phyloP scores from a whole-genome alignment of 805 yeast genomes.

The Saccharomyces kudriavzevii region DNA sequence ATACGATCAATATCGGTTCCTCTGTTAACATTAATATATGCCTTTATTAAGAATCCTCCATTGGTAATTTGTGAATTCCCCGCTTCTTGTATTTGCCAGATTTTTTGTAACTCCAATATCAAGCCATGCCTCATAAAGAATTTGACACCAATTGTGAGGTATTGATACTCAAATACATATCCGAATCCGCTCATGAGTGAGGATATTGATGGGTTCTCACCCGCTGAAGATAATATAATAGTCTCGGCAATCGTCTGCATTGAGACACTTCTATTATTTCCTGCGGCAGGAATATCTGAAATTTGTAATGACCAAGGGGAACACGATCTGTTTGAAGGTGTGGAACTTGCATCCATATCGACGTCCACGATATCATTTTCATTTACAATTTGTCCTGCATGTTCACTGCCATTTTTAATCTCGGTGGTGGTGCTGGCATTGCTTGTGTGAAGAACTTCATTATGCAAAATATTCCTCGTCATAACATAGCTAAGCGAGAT shows the following conservation, averaged over 20 bases:
- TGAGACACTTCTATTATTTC: constrained; percentile 47
- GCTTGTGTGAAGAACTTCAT: constrained; percentile 1
- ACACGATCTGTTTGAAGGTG: neutral
- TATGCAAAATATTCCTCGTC: neutral
- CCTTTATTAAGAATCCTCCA: constrained; percentile 48
- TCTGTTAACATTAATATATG: constrained; percentile 60
- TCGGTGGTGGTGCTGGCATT: constrained; percentile 1
- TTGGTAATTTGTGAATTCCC: constrained; percentile 45
- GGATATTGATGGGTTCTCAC: constrained; percentile 29
- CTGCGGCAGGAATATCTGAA: constrained; percentile 71
- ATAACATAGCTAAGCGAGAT: constrained; percentile 10
- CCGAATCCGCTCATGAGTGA: constrained; percentile 56
- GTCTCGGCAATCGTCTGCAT: constrained; percentile 63
- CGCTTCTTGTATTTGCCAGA: constrained; percentile 24
- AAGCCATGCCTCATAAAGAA: constrained; percentile 23
- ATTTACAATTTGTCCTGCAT: neutral
- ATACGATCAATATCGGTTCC: constrained; percentile 70
- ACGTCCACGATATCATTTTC: constrained; percentile 3
- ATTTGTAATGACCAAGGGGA: constrained; percentile 53
- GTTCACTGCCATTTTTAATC: neutral
- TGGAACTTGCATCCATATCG: neutral
- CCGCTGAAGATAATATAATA: constrained; percentile 24
- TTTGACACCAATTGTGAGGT: constrained; percentile 24
- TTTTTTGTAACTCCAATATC: constrained; percentile 23
- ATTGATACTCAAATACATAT: constrained; percentile 46